phyloP scores from a whole-genome alignment of 164 flowering plant species.

The Annona cherimola region DNA sequence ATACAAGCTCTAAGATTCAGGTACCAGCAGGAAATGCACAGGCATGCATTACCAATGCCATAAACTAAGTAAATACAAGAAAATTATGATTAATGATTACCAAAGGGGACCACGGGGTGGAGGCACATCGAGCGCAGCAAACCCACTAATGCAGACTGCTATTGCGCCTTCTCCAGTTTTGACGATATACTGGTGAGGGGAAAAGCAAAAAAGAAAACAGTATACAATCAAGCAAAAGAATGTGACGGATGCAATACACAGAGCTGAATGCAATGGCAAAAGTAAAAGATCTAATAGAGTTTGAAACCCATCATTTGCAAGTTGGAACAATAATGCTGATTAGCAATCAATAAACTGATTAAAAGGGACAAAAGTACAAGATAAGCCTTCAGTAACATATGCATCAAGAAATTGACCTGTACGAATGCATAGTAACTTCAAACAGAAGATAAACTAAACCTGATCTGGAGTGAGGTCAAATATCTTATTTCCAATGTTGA shows the following conservation, averaged over 20 bases:
- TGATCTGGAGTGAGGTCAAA: conserved; percentile 59
- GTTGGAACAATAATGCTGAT: too few relatives aligned
- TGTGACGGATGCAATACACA: neutral
- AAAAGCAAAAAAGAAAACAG: neutral
- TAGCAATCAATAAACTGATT: neutral
- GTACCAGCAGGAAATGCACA: neutral
- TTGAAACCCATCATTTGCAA: neutral
- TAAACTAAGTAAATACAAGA: too few relatives aligned
- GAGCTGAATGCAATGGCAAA: neutral
- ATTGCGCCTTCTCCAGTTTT: conserved; percentile 50
- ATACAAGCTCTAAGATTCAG: neutral
- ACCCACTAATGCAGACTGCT: conserved; percentile 69
- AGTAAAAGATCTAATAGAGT: neutral
- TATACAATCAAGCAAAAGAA: neutral
- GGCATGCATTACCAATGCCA: neutral
- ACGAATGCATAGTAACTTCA: neutral
- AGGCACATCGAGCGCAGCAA: conserved; percentile 54
- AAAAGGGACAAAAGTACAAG: neutral
- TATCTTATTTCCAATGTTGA: conserved; percentile 61
- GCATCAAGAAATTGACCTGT: neutral
- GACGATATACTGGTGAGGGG: conserved; percentile 46
- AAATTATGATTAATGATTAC: conserved; percentile 17
- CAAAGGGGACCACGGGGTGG: conserved; percentile 71
- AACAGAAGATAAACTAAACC: conserved; percentile 26
- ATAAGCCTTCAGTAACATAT: neutral